These are phyloP conservation scores for Cryphonectria radicalis DNA, from an alignment of 2,329 filamentous ascomycete genomes.

Conservation along the genomic window DNA sequence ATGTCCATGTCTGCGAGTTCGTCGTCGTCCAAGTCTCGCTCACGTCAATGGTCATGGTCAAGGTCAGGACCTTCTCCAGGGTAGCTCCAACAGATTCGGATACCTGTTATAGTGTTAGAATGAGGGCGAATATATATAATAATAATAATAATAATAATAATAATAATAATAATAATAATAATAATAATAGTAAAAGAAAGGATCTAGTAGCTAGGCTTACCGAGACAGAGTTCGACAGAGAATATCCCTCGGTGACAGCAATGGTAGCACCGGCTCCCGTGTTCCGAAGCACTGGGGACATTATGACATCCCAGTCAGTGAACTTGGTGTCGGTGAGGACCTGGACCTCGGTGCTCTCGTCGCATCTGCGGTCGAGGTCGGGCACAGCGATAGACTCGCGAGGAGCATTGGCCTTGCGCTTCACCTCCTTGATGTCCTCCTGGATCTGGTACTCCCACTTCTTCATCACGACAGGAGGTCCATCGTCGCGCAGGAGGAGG, in stretches of 20 bases:
- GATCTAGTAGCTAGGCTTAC: slow-evolving; percentile 30
- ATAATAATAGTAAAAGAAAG: no score
- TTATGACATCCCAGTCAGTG: slow-evolving; percentile 45
- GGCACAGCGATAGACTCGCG: background rate
- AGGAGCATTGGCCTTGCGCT: slow-evolving; percentile 16
- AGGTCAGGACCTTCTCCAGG: slow-evolving; percentile 32
- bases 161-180: no score
- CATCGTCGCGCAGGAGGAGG: slow-evolving; percentile 35
- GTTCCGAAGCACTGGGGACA: slow-evolving; percentile 42
- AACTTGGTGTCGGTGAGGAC: slow-evolving; percentile 37
- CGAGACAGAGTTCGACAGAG: slow-evolving; percentile 39
- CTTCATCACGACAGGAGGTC: slow-evolving; percentile 35
- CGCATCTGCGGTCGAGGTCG: slow-evolving; percentile 28
- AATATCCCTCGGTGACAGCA: slow-evolving; percentile 40
- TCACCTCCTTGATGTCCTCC: slow-evolving; percentile 24
- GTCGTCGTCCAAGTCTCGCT: slow-evolving; percentile 39
- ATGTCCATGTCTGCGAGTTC: slow-evolving; percentile 39
- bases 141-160: no score
- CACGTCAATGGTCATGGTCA: slow-evolving; percentile 33
- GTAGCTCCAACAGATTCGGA: background rate
- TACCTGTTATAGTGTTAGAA: background rate
- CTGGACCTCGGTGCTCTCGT: slow-evolving; percentile 34
- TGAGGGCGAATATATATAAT: background rate
- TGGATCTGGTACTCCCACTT: slow-evolving; percentile 33
- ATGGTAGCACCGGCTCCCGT: slow-evolving; percentile 37